These are phyloP conservation scores for Bathelium albidoporum DNA, from an alignment of 495 filamentous ascomycete genomes.

Conservation along the genomic window DNA sequence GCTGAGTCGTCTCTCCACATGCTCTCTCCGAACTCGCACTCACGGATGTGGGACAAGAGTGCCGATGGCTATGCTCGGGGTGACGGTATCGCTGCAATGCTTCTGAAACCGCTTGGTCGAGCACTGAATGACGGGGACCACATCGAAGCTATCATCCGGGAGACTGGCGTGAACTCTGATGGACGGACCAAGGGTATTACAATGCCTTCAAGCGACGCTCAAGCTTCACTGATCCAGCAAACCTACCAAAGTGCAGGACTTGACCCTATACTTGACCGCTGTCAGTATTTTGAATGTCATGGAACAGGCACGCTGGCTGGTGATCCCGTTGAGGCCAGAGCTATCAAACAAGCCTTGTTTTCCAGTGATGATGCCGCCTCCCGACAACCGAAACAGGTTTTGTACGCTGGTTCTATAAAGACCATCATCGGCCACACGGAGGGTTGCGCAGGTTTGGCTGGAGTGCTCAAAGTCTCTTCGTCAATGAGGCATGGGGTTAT, in stretches of 20 bases:
- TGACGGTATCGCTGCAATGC: not conserved
- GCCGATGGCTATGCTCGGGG: slow-evolving; percentile 2
- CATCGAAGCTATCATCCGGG: slow-evolving; percentile 1
- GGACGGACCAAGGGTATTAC: slow-evolving; percentile 33
- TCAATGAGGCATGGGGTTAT: too few relatives aligned
- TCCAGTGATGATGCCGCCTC: too few relatives aligned
- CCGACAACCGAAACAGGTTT: too few relatives aligned
- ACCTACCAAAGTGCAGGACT: slow-evolving; percentile 32
- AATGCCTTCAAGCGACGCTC: slow-evolving; percentile 28
- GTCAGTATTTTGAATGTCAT: too few relatives aligned
- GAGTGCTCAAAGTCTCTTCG: too few relatives aligned
- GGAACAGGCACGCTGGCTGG: too few relatives aligned
- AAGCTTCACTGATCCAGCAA: slow-evolving; percentile 27
- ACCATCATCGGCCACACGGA: too few relatives aligned
- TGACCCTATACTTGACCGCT: too few relatives aligned
- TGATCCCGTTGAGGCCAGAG: too few relatives aligned
- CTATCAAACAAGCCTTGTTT: too few relatives aligned
- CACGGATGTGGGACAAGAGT: not conserved
- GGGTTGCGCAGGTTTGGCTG: too few relatives aligned
- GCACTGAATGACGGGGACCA: not conserved
- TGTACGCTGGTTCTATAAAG: too few relatives aligned
- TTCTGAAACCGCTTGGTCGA: not conserved
- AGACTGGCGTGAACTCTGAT: slow-evolving; percentile 28
- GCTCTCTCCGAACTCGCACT: not conserved
- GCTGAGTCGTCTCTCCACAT: not conserved